A percentile compares a stretch with the other conserved stretches of the same genome.
Evolutionary conservation across 441 rosid genomes (phyloP).

Genomic region (Syzygium malaccense): DNA sequence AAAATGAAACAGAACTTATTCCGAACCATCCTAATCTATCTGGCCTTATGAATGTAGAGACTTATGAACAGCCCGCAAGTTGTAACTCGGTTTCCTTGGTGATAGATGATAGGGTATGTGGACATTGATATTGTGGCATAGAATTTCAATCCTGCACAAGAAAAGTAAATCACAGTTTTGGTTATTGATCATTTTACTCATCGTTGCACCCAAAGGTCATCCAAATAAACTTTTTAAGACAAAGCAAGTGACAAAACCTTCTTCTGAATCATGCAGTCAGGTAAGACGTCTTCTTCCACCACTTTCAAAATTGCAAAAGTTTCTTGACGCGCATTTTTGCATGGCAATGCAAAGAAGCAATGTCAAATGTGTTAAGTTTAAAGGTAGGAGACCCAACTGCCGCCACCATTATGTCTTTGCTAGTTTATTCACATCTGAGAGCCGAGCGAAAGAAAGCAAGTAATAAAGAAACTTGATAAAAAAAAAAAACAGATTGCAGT

Average conservation of each 20-base stretch:
- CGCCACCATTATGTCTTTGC: no score
- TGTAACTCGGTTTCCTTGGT: conserved; percentile 81
- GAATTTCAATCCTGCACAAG: conserved; percentile 62
- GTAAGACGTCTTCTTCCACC: background rate
- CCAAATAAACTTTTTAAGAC: background rate
- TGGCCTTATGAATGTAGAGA: conserved; percentile 31
- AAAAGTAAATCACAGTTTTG: background rate
- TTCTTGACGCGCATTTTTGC: background rate
- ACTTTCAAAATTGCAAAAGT: background rate
- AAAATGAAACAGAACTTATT: background rate
- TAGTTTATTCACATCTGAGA: no score
- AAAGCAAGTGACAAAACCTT: background rate
- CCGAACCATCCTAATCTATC: background rate
- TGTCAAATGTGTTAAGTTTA: background rate
- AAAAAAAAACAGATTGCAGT: conserved; percentile 17
- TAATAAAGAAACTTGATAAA: background rate
- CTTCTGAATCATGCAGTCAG: background rate
- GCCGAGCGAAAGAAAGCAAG: background rate
- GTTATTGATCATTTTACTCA: no score
- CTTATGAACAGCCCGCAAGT: conserved; percentile 59
- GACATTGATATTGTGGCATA: conserved; percentile 80
- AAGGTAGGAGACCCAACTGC: background rate
- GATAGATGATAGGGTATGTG: conserved; percentile 81
- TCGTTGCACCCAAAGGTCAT: no score
- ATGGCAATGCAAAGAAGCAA: background rate